Evolutionary conservation across 208 protist genomes (phyloP).

Genomic region (Wallacemonas rigidus): DNA sequence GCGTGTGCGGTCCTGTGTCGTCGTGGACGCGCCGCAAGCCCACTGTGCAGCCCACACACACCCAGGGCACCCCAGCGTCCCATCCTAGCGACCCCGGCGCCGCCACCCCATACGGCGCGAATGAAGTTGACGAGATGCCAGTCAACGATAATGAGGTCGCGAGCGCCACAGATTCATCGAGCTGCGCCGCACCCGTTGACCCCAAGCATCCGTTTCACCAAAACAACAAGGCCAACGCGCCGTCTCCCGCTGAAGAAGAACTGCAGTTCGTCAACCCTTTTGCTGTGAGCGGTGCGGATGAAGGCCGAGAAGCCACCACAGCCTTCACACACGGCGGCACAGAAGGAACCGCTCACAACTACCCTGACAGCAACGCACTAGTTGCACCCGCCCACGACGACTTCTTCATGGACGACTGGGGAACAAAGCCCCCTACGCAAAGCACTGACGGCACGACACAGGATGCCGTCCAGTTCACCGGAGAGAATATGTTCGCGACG

Average conservation of each 20-base stretch:
- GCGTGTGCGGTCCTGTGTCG: slow-evolving; percentile 2
- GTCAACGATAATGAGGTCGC: not conserved
- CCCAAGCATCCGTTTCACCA: slow-evolving; percentile 7
- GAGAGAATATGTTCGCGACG: slow-evolving; percentile 2
- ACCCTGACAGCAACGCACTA: not conserved
- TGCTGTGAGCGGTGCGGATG: not conserved
- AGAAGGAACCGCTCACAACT: not conserved
- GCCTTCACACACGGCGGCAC: not conserved
- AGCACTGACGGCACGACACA: too few relatives aligned
- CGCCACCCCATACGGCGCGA: not conserved
- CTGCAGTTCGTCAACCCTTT: not conserved
- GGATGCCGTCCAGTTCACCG: not conserved
- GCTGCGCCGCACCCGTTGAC: not conserved
- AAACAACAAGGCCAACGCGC: too few relatives aligned
- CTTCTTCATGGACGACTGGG: slow-evolving; percentile 18
- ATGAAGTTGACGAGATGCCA: slow-evolving; percentile 1
- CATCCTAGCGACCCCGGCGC: not conserved
- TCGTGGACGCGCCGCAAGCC: slow-evolving; percentile 17
- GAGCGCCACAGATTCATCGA: not conserved
- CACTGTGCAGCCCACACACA: not conserved
- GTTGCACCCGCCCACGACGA: not conserved
- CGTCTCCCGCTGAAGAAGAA: not conserved
- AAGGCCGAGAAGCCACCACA: not conserved
- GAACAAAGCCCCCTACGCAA: not conserved
- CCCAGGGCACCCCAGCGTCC: not conserved